A percentile compares a stretch with the other conserved stretches of the same genome.
These are phyloP conservation scores for Chalaropsis ovoidea DNA, from an alignment of 2,329 filamentous ascomycete genomes.

Conservation along the genomic window DNA sequence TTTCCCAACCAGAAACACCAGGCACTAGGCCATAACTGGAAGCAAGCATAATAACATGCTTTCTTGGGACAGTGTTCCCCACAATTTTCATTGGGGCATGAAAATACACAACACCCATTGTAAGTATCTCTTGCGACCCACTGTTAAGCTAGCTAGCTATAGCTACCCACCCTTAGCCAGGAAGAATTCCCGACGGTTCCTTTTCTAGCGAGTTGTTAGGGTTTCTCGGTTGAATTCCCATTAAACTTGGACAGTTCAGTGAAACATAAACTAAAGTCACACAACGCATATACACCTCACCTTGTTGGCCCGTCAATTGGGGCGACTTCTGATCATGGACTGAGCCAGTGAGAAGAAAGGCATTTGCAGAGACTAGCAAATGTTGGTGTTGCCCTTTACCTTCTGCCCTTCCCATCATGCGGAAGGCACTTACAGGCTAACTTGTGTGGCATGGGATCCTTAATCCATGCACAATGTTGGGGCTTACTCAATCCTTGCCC, in stretches of 20 bases:
- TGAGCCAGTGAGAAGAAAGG: no score
- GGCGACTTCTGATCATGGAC: not conserved
- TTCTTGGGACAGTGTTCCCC: constrained; percentile 4
- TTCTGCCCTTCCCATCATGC: not conserved
- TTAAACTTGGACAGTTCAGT: no score
- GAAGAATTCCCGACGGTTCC: constrained; percentile 10
- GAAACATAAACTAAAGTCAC: not conserved
- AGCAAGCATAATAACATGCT: constrained; percentile 5
- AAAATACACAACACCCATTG: not conserved
- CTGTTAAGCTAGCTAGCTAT: not conserved
- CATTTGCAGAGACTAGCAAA: no score
- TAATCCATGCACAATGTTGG: constrained; percentile 7
- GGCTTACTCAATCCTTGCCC: constrained; percentile 9
- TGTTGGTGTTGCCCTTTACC: not conserved
- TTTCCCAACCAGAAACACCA: constrained; percentile 24
- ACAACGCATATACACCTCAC: not conserved
- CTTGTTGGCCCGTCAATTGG: not conserved
- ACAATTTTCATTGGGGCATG: constrained; percentile 23
- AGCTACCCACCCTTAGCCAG: not conserved
- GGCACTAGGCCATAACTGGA: constrained; percentile 23
- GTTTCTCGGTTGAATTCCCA: not conserved
- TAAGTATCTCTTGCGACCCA: not conserved
- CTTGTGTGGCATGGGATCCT: not conserved
- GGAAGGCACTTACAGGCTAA: not conserved
- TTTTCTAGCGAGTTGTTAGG: constrained; percentile 9